Percentiles rank a stretch among this genome's conserved stretches.
Conservation (phyloP, 1,284 basidiomycete genomes). For the Sporisorium exsertum region DNA sequence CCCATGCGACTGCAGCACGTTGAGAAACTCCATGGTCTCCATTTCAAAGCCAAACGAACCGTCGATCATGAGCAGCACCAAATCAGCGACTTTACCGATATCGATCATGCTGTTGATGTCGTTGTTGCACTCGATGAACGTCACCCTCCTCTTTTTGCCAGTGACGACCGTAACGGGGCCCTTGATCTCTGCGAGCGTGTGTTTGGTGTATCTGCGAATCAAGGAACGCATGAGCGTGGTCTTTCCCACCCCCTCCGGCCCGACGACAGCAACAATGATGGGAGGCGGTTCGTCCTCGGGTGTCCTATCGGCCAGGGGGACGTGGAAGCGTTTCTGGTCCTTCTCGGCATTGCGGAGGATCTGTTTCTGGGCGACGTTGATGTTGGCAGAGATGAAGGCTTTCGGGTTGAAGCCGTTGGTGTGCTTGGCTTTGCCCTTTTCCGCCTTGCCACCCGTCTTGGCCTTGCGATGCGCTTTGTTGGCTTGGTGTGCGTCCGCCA, state of each 20-base stretch:
- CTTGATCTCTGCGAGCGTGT: constrained; percentile 87
- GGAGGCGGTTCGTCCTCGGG: constrained; percentile 88
- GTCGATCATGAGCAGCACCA: constrained; percentile 96
- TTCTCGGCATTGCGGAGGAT: constrained; percentile 90
- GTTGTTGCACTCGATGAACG: constrained; percentile 97
- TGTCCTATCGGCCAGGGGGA: constrained; percentile 93
- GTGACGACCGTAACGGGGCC: constrained; percentile 96
- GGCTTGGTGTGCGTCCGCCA: constrained; percentile 61
- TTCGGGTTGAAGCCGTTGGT: constrained; percentile 85
- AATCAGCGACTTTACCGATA: constrained; percentile 93
- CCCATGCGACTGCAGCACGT: constrained; percentile 94
- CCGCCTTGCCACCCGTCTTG: constrained; percentile 62
- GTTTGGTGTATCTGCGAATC: constrained; percentile 92
- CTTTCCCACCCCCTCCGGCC: constrained; percentile 95
- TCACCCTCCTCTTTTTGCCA: constrained; percentile 89
- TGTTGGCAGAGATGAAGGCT: constrained; percentile 81
- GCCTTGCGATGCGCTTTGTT: constrained; percentile 63
- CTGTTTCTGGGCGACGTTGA: constrained; percentile 76
- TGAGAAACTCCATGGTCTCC: constrained; percentile 99
- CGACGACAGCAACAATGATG: constrained; percentile 94
- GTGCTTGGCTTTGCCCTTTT: constrained; percentile 58
- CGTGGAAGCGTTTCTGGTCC: constrained; percentile 93
- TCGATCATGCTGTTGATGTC: constrained; percentile 99
- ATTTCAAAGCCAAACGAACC: constrained; percentile 98
- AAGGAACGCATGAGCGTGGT: constrained; percentile 93